Evolutionary conservation across 768 basidiomycete genomes (phyloP).

Genomic region (Cystobasidium tubakii): DNA sequence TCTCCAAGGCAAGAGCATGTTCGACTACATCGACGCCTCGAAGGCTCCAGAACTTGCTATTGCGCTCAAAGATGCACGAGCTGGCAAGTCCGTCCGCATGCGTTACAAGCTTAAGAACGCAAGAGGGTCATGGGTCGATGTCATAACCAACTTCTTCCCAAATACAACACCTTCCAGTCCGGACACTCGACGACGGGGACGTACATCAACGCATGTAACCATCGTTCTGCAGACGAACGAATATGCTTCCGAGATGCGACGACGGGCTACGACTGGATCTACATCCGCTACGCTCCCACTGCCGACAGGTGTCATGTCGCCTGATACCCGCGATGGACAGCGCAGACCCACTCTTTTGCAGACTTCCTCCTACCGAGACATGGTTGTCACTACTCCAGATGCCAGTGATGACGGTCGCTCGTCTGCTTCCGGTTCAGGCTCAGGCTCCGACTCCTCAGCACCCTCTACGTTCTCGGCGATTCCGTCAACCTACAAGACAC

Average conservation of each 20-base stretch:
- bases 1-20: constrained; percentile 45
- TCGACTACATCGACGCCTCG: constrained; percentile 47
- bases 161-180: constrained; percentile 26
- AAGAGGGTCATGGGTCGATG: constrained; percentile 47
- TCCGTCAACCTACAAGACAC: constrained; percentile 44
- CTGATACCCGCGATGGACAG: not conserved
- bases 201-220: constrained; percentile 35
- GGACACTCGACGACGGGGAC: constrained; percentile 1
- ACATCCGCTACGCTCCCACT: not conserved
- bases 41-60: constrained; percentile 43
- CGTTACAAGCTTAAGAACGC: constrained; percentile 48
- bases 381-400: constrained; percentile 32
- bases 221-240: constrained; percentile 49
- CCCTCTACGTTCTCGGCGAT: constrained; percentile 35
- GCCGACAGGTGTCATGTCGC: constrained; percentile 5
- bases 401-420: not conserved
- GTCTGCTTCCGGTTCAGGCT: constrained; percentile 22
- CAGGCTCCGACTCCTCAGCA: constrained; percentile 28
- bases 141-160: constrained; percentile 48
- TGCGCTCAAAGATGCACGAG: constrained; percentile 45
- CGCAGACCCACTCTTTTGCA: not conserved
- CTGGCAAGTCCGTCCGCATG: constrained; percentile 44
- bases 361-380: not conserved
- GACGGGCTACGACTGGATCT: constrained; percentile 3
- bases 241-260: constrained; percentile 30